Evolutionary conservation across 352 stramenopile genomes (phyloP).

Genomic region (Globisporangium nagaii): DNA sequence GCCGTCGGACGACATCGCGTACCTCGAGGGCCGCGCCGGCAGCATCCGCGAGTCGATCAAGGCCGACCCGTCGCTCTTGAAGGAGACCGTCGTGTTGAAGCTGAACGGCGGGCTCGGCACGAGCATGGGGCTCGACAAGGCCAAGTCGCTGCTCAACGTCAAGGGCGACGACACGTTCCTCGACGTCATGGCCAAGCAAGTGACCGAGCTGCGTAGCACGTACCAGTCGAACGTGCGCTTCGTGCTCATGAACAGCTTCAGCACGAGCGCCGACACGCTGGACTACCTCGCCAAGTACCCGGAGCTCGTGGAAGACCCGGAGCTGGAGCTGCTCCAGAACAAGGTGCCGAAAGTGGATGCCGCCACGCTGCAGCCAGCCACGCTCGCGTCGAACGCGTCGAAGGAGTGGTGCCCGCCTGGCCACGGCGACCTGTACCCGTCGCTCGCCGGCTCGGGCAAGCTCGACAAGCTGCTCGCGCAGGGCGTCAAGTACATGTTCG

Average conservation of each 20-base stretch:
- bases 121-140: slow-evolving; percentile 93
- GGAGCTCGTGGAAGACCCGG: slow-evolving; percentile 90
- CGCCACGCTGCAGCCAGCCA: slow-evolving; percentile 68
- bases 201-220: slow-evolving; percentile 93
- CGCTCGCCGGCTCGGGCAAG: slow-evolving; percentile 78
- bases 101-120: slow-evolving; percentile 84
- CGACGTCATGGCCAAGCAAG: slow-evolving; percentile 86
- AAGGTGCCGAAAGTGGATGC: slow-evolving; percentile 96
- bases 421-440: slow-evolving; percentile 84
- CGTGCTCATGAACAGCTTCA: slow-evolving; percentile 89
- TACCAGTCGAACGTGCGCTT: slow-evolving; percentile 92
- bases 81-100: slow-evolving; percentile 87
- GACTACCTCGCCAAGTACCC: slow-evolving; percentile 88
- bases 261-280: slow-evolving; percentile 78
- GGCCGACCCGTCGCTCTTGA: slow-evolving; percentile 62
- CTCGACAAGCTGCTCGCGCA: slow-evolving; percentile 81
- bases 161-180: slow-evolving; percentile 94
- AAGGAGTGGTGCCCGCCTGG: slow-evolving; percentile 87
- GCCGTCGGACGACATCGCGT: slow-evolving; percentile 71
- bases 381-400: slow-evolving; percentile 45
- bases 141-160: slow-evolving; percentile 92
- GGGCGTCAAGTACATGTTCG: slow-evolving; percentile 89
- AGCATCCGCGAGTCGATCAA: slow-evolving; percentile 74
- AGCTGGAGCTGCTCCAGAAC: slow-evolving; percentile 98
- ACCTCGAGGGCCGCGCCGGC: slow-evolving; percentile 71